Evolutionary conservation across 257 asterid genomes (phyloP).

Genomic region (Datura wrightii): DNA sequence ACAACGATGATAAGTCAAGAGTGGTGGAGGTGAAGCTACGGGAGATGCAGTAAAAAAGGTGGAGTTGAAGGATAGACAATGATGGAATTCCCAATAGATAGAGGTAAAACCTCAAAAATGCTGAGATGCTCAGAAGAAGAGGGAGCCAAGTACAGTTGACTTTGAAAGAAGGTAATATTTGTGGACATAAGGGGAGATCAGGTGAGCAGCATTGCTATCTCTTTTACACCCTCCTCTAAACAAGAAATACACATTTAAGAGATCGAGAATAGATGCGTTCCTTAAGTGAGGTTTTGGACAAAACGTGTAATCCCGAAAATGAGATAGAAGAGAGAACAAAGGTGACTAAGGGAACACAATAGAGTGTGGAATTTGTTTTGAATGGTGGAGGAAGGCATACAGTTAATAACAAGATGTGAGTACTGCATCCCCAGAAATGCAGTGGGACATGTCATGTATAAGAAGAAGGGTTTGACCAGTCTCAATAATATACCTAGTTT

Average conservation of each 20-base stretch:
- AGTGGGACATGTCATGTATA: neutral
- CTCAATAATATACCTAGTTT: neutral
- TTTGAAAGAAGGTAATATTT: too few relatives aligned
- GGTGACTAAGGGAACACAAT: neutral
- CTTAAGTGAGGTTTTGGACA: slow-evolving; percentile 3
- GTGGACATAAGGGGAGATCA: too few relatives aligned
- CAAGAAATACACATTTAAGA: neutral
- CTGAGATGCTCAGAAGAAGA: too few relatives aligned
- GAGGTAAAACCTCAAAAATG: too few relatives aligned
- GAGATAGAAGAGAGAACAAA: slow-evolving; percentile 5
- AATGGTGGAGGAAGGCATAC: neutral
- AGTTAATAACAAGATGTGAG: neutral
- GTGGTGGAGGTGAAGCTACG: too few relatives aligned
- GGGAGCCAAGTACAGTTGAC: too few relatives aligned
- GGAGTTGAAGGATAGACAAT: too few relatives aligned
- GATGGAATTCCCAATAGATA: too few relatives aligned
- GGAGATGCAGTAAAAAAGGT: too few relatives aligned
- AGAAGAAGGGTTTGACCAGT: neutral
- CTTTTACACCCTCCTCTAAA: too few relatives aligned
- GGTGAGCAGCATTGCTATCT: too few relatives aligned
- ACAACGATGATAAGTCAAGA: too few relatives aligned
- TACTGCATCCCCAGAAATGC: neutral
- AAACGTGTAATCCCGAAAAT: neutral
- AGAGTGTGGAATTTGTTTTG: neutral
- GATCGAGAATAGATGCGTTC: neutral